Evolutionary conservation across 2,329 filamentous ascomycete species (phyloP).

Genomic region (Diplodia corticola): DNA sequence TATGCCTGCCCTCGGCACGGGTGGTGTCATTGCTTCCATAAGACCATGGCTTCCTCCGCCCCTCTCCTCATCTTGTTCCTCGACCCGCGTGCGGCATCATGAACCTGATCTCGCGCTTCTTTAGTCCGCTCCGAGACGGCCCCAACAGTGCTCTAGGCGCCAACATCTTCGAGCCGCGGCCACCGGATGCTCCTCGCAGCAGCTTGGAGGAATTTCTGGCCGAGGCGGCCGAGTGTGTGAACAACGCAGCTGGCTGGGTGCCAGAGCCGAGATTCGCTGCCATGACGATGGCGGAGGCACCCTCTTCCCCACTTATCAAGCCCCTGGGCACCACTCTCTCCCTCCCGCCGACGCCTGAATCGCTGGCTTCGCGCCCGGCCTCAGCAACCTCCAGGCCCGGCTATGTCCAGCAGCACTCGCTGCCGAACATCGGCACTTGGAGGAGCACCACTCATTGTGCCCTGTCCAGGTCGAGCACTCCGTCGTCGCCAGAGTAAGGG

Average conservation of each 20-base stretch:
- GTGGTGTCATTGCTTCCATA: not conserved
- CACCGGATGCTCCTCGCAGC: constrained; percentile 1
- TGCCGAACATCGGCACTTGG: constrained; percentile 2
- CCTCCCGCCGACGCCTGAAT: constrained; percentile 1
- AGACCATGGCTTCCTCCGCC: not conserved
- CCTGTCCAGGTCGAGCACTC: not conserved
- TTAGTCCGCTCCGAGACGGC: not conserved
- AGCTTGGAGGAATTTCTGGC: constrained; percentile 11
- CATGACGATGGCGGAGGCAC: not conserved
- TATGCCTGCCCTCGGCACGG: not conserved
- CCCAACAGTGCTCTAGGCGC: not conserved
- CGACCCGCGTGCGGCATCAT: not conserved
- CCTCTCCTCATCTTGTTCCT: not conserved
- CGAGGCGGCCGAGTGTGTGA: not conserved
- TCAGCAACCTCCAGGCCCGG: not conserved
- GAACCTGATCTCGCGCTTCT: constrained; percentile 9
- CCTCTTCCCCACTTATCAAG: constrained; percentile 14
- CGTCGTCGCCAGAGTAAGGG: constrained; percentile 1
- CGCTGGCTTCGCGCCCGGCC: not conserved
- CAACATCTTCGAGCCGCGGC: constrained; percentile 16
- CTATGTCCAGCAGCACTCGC: constrained; percentile 2
- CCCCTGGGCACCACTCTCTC: constrained; percentile 4
- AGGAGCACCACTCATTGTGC: not conserved
- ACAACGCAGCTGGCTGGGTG: not conserved
- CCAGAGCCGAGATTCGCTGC: not conserved